A percentile compares a stretch with the other conserved stretches of the same genome.
phyloP scores from a whole-genome alignment of 495 filamentous ascomycete species.

The Neurospora hispaniola region DNA sequence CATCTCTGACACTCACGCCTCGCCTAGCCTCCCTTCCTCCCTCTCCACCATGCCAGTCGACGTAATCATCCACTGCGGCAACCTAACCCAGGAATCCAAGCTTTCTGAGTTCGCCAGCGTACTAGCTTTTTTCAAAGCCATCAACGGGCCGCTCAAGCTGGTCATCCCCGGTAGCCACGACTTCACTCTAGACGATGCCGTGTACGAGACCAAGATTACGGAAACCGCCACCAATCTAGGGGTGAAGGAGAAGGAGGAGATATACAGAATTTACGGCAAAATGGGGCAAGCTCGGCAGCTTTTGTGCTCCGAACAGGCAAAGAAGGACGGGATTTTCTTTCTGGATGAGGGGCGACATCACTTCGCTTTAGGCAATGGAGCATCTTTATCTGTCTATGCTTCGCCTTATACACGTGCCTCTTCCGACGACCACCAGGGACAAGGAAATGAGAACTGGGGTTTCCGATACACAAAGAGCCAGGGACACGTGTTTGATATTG shows the following conservation, averaged over 20 bases:
- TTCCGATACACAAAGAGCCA: constrained; percentile 9
- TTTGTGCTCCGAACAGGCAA: background rate
- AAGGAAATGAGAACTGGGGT: background rate
- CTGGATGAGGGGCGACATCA: background rate
- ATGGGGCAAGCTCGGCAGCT: background rate
- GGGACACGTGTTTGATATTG: background rate
- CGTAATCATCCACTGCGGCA: constrained; percentile 58
- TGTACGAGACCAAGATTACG: background rate
- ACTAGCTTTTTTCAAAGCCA: constrained; percentile 37
- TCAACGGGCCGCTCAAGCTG: constrained; percentile 54
- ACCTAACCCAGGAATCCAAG: constrained; percentile 52
- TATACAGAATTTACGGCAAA: background rate
- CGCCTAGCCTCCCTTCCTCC: background rate
- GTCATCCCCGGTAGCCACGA: constrained; percentile 73
- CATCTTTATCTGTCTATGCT: constrained; percentile 52
- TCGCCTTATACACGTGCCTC: constrained; percentile 55
- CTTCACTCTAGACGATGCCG: constrained; percentile 46
- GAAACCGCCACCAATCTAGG: background rate
- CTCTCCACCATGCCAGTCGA: constrained; percentile 26
- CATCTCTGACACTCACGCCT: constrained; percentile 49
- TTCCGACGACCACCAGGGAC: constrained; percentile 18
- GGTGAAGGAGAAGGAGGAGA: background rate
- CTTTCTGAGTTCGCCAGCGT: constrained; percentile 38
- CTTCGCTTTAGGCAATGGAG: constrained; percentile 48
- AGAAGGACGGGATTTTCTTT: background rate